Conservation (phyloP, 176 grass and related monocot genomes). For the Thinopyrum elongatum region DNA sequence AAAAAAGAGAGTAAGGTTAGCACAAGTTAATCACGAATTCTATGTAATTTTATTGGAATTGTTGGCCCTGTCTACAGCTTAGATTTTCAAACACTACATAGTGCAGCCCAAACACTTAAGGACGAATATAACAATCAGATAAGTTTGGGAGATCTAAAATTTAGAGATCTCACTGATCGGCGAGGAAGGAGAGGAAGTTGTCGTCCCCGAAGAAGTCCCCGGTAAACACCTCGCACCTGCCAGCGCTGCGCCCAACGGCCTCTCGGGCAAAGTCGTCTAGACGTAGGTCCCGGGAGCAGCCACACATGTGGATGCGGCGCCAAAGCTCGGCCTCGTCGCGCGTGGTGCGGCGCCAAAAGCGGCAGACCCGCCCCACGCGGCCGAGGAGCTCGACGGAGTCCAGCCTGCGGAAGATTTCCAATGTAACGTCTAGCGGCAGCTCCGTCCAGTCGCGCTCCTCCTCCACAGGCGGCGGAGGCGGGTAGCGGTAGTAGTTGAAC, state of each 20-base stretch:
- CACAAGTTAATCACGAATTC: too few species aligned
- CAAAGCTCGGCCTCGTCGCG: not conserved
- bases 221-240: conserved; percentile 28
- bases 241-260: conserved; percentile 19
- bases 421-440: not conserved
- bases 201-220: not conserved
- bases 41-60: too few species aligned
- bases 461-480: not conserved
- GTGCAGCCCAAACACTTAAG: too few species aligned
- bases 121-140: too few species aligned
- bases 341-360: not conserved
- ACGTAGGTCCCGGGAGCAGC: not conserved
- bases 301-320: not conserved
- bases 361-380: not conserved
- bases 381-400: not conserved
- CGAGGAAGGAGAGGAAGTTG: conserved; percentile 26
- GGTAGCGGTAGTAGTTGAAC: not conserved
- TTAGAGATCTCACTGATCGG: not conserved
- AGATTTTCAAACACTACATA: too few species aligned
- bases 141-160: not conserved
- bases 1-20: too few species aligned
- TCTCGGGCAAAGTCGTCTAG: not conserved
- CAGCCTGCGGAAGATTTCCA: not conserved
- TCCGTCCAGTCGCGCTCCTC: not conserved
- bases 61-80: too few species aligned